Percentiles rank a stretch among this genome's conserved stretches.
phyloP scores from a whole-genome alignment of 192 early-diverging fungal species.

The Ambispora gerdemannii region DNA sequence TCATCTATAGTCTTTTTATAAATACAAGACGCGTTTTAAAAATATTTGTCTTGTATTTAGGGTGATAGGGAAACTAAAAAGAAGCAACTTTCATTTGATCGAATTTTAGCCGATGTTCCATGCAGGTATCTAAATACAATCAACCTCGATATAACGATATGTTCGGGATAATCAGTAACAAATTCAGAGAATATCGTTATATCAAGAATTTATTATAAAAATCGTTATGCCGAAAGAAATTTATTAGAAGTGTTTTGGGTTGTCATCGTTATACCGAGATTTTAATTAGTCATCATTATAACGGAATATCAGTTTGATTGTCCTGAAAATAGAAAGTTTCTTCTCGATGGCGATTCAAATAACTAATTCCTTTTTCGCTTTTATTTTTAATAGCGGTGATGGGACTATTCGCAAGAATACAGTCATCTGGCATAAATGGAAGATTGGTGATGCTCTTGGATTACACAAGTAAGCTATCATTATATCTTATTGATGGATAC shows the following conservation, averaged over 20 bases:
- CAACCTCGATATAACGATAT: too few species aligned
- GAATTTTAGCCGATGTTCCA: constrained; percentile 95
- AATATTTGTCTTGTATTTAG: constrained; percentile 31
- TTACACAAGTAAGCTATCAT: constrained; percentile 77
- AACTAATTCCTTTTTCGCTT: too few species aligned
- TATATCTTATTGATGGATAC: too few species aligned
- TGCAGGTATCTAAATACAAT: constrained; percentile 68
- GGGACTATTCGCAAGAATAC: constrained; percentile 96
- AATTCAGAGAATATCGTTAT: too few species aligned
- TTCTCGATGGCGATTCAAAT: too few species aligned
- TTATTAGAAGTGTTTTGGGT: too few species aligned
- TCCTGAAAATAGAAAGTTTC: too few species aligned
- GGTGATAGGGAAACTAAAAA: constrained; percentile 33
- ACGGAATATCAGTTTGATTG: too few species aligned
- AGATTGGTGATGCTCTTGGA: constrained; percentile 64
- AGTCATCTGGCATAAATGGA: constrained; percentile 89
- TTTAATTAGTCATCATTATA: too few species aligned
- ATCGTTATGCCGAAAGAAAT: too few species aligned
- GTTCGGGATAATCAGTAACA: neutral
- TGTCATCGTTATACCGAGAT: too few species aligned
- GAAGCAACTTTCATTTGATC: constrained; percentile 82
- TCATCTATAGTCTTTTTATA: neutral
- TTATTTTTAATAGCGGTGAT: constrained; percentile 69
- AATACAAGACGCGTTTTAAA: constrained; percentile 32
- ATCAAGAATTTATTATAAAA: too few species aligned